Conservation (phyloP, 345 rosid genomes). For the Syzygium jambos region DNA sequence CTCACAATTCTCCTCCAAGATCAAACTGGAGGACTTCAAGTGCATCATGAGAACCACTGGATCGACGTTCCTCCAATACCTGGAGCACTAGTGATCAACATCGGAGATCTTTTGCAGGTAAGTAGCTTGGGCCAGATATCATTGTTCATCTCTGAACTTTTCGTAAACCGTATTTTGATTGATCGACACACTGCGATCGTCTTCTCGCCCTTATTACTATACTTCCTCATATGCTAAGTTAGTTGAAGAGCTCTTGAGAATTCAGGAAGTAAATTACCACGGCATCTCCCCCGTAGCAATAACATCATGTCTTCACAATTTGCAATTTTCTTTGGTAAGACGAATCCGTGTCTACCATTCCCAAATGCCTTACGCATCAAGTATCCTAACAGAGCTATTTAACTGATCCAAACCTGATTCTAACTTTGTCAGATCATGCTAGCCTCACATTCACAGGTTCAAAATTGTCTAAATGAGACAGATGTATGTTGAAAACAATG, state of each 20-base stretch:
- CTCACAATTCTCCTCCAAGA: conserved; percentile 41
- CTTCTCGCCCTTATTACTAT: neutral
- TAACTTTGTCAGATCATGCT: too few species aligned
- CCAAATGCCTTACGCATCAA: too few species aligned
- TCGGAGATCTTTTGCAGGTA: conserved; percentile 49
- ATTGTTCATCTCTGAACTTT: neutral
- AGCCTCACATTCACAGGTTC: too few species aligned
- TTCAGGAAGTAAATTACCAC: neutral
- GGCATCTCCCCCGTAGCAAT: neutral
- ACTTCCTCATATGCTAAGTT: neutral
- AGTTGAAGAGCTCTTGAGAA: neutral
- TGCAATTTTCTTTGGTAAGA: neutral
- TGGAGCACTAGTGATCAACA: conserved; percentile 33
- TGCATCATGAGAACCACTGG: conserved; percentile 30
- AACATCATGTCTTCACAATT: neutral
- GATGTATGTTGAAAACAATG: too few species aligned
- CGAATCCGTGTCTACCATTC: neutral
- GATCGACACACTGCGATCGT: neutral
- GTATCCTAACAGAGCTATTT: too few species aligned
- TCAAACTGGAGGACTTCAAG: conserved; percentile 47
- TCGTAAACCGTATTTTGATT: neutral
- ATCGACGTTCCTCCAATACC: conserved; percentile 31
- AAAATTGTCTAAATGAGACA: too few species aligned
- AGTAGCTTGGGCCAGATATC: conserved; percentile 1
- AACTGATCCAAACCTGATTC: too few species aligned